Evolutionary conservation across 306 rosid species (phyloP), one percentile per base, ranked within the genome.

Genomic region (Cicer pinnatifidum): DNA sequence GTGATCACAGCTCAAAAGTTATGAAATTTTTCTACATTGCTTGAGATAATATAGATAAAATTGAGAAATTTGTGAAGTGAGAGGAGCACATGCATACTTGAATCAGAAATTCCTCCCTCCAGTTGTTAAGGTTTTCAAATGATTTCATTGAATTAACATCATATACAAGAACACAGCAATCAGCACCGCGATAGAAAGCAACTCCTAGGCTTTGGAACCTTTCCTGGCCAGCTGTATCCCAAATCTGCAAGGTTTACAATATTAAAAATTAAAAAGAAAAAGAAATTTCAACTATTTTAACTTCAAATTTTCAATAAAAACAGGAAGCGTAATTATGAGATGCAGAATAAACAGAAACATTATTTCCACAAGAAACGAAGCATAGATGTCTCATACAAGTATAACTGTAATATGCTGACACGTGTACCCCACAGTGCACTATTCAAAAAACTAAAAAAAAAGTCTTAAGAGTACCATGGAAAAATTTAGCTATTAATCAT

Each of bases 161-260:
- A 76, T 95, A 95, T 60, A 95, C 99, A 66, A 95, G 97, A 78
- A 95, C 99, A 75, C 97, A 95, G 81, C 99, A 95, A 88, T 95
- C 99, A 72, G 99, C 99, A 69, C 99, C 99, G 64, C 99, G 90
- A 57, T 95, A 95, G 82, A 95, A 95, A 82, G 99, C 99, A 82
- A 95, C 99, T 61, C 99, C 99, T 13, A 95, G 93, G 85, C 97
- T 95, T 82, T 95, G 99, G 73, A 95, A 95, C 78, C 99, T 87
- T 79, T 95, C 99, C 84, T 95, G 99, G 72, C 99, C 99, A 79
- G 99, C 99, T 23, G 99, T 95, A 86, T 95, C 99, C 99, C 99
- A 95, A 69, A 95, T 95, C 99, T 95, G 85, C 28, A 59, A 53
- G 37, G 67, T 73, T 68, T 17, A 63, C 12, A 62, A 47, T 12